phyloP scores from a whole-genome alignment of 1,284 basidiomycete genomes.

The Meira nashicola region DNA sequence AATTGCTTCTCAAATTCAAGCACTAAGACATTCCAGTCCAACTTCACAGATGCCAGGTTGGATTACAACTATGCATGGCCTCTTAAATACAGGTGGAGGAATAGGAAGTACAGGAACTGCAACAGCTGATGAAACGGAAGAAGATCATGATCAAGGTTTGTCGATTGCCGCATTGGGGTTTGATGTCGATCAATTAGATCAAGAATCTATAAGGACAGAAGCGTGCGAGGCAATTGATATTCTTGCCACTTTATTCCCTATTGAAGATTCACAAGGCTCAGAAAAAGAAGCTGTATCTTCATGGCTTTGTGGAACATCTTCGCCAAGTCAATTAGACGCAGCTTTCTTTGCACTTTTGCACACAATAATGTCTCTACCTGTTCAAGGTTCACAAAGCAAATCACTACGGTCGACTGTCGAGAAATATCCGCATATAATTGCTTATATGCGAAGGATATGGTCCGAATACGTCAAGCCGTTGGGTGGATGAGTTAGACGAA shows the following conservation, averaged over 20 bases:
- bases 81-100: slow-evolving; percentile 28
- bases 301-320: slow-evolving; percentile 11
- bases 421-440: not conserved
- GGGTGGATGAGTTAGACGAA: not conserved
- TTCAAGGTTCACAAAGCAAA: slow-evolving; percentile 11
- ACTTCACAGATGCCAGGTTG: slow-evolving; percentile 30
- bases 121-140: slow-evolving; percentile 16
- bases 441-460: not conserved
- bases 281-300: not conserved
- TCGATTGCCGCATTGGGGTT: not conserved
- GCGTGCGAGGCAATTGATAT: slow-evolving; percentile 22
- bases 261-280: slow-evolving; percentile 10
- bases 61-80: slow-evolving; percentile 21
- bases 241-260: slow-evolving; percentile 19
- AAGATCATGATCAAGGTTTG: slow-evolving; percentile 21
- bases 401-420: not conserved
- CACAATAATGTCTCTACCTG: slow-evolving; percentile 30
- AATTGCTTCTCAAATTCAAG: not conserved
- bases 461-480: not conserved
- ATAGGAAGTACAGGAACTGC: slow-evolving; percentile 20
- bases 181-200: slow-evolving; percentile 27
- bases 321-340: slow-evolving; percentile 23
- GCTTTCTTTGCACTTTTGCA: slow-evolving; percentile 31
- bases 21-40: slow-evolving; percentile 15
- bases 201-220: slow-evolving; percentile 20